A percentile compares a stretch with the other conserved stretches of the same genome.
These are phyloP conservation scores for Rhodamnia argentea DNA, from an alignment of 345 rosid species.

Conservation along the genomic window DNA sequence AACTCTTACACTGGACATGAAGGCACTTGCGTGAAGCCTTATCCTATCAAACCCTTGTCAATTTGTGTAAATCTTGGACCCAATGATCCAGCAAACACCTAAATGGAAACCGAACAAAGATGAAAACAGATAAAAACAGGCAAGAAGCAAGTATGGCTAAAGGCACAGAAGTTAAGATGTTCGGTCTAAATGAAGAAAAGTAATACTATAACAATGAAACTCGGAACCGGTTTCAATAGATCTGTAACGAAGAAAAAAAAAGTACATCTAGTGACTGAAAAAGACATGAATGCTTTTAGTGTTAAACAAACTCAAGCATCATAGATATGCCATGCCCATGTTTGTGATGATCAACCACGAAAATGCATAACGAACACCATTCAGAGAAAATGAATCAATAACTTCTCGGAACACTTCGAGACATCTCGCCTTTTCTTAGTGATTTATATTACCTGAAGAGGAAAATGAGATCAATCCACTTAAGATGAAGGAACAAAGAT, in stretches of 20 bases:
- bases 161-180: not conserved
- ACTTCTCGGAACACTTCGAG: slow-evolving; percentile 95
- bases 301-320: too few species aligned
- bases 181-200: not conserved
- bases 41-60: slow-evolving; percentile 81
- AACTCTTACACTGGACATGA: slow-evolving; percentile 63
- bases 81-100: slow-evolving; percentile 92
- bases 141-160: not conserved
- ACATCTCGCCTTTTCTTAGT: slow-evolving; percentile 96
- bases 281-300: too few species aligned
- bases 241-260: slow-evolving; percentile 25
- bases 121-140: not conserved
- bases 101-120: not conserved
- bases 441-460: slow-evolving; percentile 61
- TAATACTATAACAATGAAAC: slow-evolving; percentile 30
- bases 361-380: too few species aligned
- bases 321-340: too few species aligned
- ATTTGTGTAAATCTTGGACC: slow-evolving; percentile 85
- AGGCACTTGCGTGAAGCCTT: slow-evolving; percentile 93
- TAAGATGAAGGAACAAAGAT: not conserved
- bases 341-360: too few species aligned
- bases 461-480: not conserved
- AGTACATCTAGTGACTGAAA: too few species aligned
- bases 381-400: too few species aligned
- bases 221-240: slow-evolving; percentile 76